Percentiles rank a stretch among this genome's conserved stretches.
Conservation (phyloP, 257 asterid species). For the Scutellaria baicalensis region DNA sequence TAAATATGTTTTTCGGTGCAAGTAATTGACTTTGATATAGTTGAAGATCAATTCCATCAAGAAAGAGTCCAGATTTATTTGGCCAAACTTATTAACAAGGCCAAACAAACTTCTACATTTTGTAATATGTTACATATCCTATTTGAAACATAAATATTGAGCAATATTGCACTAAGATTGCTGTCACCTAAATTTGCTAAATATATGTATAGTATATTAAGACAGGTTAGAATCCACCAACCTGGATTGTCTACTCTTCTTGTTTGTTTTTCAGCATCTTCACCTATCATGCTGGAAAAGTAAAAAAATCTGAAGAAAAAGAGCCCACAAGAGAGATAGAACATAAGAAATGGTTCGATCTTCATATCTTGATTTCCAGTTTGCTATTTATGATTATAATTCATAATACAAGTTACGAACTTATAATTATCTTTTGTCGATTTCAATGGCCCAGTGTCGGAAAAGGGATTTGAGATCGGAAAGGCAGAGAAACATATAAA, state of each 20-base stretch:
- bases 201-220: not conserved
- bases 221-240: too few species aligned
- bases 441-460: not conserved
- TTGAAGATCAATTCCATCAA: not conserved
- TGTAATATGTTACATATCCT: too few species aligned
- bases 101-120: not conserved
- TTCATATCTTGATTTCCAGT: too few species aligned
- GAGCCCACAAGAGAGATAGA: not conserved
- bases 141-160: too few species aligned
- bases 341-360: too few species aligned
- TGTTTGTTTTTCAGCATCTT: too few species aligned
- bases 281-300: too few species aligned
- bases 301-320: too few species aligned
- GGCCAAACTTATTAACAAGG: not conserved
- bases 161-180: too few species aligned
- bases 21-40: slow-evolving; percentile 10
- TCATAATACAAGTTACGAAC: not conserved
- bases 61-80: not conserved
- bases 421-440: not conserved
- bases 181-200: not conserved
- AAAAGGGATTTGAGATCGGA: too few species aligned
- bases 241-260: too few species aligned
- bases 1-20: not conserved
- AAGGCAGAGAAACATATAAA: too few species aligned
- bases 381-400: not conserved